These are phyloP conservation scores for Chernovozyma sophiae-reginae DNA, from an alignment of 1,139 yeast genomes.

Conservation along the genomic window DNA sequence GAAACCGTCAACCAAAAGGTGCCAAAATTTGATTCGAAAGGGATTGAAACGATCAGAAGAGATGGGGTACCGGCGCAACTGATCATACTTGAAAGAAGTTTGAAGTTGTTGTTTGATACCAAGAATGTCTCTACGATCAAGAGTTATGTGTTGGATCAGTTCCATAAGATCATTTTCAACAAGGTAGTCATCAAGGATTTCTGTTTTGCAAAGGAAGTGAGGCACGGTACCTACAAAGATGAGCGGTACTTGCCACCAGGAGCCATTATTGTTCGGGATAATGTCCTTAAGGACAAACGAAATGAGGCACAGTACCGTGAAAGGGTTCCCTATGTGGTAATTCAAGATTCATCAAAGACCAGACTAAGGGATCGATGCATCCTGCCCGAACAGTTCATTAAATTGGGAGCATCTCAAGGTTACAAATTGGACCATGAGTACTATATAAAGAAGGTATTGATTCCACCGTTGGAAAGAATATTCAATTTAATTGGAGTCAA, in stretches of 20 bases:
- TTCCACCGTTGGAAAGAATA: slow-evolving; percentile 86
- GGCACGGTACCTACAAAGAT: slow-evolving; percentile 76
- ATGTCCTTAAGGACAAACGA: slow-evolving; percentile 60
- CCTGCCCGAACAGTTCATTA: slow-evolving; percentile 68
- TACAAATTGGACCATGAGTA: slow-evolving; percentile 71
- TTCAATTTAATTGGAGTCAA: slow-evolving; percentile 83
- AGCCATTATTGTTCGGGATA: slow-evolving; percentile 68
- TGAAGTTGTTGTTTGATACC: slow-evolving; percentile 68
- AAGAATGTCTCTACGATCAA: slow-evolving; percentile 70
- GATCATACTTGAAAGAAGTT: slow-evolving; percentile 67
- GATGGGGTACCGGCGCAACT: slow-evolving; percentile 95
- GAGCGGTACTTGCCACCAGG: slow-evolving; percentile 83
- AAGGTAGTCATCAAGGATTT: slow-evolving; percentile 73
- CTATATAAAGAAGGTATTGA: slow-evolving; percentile 73
- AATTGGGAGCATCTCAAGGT: slow-evolving; percentile 33
- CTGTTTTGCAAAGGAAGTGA: slow-evolving; percentile 88
- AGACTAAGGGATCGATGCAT: slow-evolving; percentile 76
- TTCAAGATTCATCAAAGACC: slow-evolving; percentile 59
- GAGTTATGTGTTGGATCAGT: slow-evolving; percentile 58
- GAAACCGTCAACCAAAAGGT: slow-evolving; percentile 50
- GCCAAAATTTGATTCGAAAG: slow-evolving; percentile 89
- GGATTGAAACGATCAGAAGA: slow-evolving; percentile 88
- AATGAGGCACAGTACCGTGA: slow-evolving; percentile 86
- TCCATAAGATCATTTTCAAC: slow-evolving; percentile 58
- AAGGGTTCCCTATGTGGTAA: slow-evolving; percentile 81